Evolutionary conservation across 2,329 filamentous ascomycete genomes (phyloP).

Genomic region (Scedosporium boydii): DNA sequence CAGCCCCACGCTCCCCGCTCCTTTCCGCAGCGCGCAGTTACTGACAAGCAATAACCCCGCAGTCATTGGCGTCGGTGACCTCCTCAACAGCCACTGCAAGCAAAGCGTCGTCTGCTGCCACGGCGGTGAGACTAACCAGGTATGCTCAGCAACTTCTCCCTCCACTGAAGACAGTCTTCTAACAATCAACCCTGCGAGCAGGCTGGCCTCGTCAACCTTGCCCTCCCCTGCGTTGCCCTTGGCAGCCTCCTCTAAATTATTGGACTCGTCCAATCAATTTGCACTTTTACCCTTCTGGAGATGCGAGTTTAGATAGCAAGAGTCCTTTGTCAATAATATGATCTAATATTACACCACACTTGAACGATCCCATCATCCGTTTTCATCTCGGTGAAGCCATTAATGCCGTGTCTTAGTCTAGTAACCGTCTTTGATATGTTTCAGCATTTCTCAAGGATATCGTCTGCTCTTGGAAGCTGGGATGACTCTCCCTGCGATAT

Average conservation of each 20-base stretch:
- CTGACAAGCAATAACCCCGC: not conserved
- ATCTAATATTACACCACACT: too few relatives aligned
- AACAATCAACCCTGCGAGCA: not conserved
- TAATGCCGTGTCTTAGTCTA: too few relatives aligned
- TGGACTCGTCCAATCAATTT: not conserved
- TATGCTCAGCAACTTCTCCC: not conserved
- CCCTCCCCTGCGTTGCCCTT: not conserved
- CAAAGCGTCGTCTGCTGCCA: not conserved
- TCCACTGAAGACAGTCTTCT: not conserved
- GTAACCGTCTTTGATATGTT: too few relatives aligned
- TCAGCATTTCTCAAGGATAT: too few relatives aligned
- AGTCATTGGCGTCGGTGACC: not conserved
- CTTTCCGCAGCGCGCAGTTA: not conserved
- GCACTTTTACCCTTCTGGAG: not conserved
- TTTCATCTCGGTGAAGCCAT: too few relatives aligned
- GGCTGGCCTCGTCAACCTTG: not conserved
- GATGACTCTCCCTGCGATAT: too few relatives aligned
- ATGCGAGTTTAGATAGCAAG: not conserved
- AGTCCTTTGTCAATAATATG: not conserved
- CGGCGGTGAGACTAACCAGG: not conserved
- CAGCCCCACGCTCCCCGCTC: not conserved
- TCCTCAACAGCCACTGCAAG: not conserved
- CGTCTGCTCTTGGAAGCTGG: too few relatives aligned
- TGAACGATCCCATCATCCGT: too few relatives aligned
- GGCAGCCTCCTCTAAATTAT: not conserved